Percentiles rank a stretch among this genome's conserved stretches.
These are phyloP conservation scores for Taiozyma onychis DNA, from an alignment of 1,139 yeast genomes.

Conservation along the genomic window DNA sequence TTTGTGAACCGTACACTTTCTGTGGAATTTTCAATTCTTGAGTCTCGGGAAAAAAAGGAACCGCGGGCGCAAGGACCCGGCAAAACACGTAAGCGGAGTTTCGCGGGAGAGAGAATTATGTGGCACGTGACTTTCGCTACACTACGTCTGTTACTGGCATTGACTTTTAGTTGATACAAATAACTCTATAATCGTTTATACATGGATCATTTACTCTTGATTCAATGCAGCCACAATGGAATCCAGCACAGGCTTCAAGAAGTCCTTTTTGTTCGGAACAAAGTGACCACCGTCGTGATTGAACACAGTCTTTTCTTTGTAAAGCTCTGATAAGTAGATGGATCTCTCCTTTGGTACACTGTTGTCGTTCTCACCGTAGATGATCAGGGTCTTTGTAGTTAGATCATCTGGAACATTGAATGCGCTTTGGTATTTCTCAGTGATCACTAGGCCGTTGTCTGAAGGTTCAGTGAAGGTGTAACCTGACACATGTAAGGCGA, in stretches of 20 bases:
- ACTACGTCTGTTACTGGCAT: not conserved
- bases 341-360: constrained; percentile 52
- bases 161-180: no score
- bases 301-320: constrained; percentile 37
- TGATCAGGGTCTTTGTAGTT: constrained; percentile 29
- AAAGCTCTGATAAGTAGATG: constrained; percentile 38
- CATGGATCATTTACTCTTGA: not conserved
- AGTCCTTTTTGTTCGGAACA: constrained; percentile 68
- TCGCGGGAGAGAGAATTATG: no score
- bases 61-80: no score
- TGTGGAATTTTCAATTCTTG: not conserved
- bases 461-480: constrained; percentile 47
- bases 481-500: constrained; percentile 48
- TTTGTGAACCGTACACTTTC: not conserved
- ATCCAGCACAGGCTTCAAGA: constrained; percentile 36
- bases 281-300: constrained; percentile 84
- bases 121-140: not conserved
- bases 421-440: constrained; percentile 27
- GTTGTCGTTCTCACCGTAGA: constrained; percentile 41
- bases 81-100: no score
- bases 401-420: constrained; percentile 27
- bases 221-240: constrained; percentile 18
- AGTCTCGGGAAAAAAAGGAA: no score
- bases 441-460: constrained; percentile 26
- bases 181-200: not conserved